Conservation (phyloP, 106 monocot genomes). For the Phalaenopsis aphrodite region DNA sequence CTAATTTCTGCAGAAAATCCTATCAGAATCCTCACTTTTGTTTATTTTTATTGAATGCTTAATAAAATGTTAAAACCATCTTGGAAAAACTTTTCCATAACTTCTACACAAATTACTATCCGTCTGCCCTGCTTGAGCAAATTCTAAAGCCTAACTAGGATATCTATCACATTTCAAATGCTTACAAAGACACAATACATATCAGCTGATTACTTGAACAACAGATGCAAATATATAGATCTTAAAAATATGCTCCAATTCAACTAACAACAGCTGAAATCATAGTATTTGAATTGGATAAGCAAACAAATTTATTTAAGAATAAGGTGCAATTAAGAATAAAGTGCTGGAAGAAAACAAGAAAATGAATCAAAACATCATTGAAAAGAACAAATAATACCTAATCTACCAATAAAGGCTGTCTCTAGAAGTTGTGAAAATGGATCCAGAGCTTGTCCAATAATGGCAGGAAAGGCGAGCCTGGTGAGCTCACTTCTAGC, state of each 20-base stretch:
- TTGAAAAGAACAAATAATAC: slow-evolving; percentile 24
- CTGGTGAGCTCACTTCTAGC: slow-evolving; percentile 61
- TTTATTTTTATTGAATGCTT: background rate
- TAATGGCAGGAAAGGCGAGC: slow-evolving; percentile 82
- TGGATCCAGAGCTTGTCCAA: slow-evolving; percentile 92
- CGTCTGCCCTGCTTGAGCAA: background rate
- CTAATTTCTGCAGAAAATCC: no score
- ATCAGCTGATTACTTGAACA: background rate
- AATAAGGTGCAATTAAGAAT: background rate
- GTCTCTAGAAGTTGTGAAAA: slow-evolving; percentile 89
- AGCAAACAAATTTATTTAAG: background rate
- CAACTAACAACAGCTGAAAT: background rate
- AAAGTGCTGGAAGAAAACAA: background rate
- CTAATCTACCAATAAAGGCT: slow-evolving; percentile 88
- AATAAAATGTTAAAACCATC: background rate
- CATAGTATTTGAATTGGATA: background rate
- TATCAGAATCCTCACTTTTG: background rate
- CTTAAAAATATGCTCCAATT: background rate
- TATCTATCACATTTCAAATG: background rate
- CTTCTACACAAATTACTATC: background rate
- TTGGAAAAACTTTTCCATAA: background rate
- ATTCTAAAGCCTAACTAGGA: background rate
- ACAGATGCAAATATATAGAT: background rate
- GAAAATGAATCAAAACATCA: slow-evolving; percentile 1
- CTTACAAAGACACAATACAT: background rate